These are phyloP conservation scores for Glarea lozoyensis DNA, from an alignment of 495 filamentous ascomycete species.

Conservation along the genomic window DNA sequence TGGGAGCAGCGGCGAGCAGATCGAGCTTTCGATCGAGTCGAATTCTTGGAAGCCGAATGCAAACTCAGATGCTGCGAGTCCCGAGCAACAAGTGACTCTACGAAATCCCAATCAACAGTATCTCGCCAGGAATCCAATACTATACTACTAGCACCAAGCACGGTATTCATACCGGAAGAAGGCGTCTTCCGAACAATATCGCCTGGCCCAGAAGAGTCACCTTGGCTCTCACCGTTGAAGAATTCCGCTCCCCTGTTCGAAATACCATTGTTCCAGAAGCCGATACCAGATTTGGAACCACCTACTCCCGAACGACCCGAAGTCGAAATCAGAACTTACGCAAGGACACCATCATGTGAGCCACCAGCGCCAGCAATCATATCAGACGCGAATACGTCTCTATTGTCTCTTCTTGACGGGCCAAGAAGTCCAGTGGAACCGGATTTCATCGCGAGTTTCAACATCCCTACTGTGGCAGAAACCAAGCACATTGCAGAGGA, in stretches of 20 bases:
- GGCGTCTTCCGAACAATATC: constrained; percentile 41
- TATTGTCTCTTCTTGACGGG: constrained; percentile 46
- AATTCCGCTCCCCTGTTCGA: not conserved
- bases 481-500: constrained; percentile 3
- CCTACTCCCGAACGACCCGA: not conserved
- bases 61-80: constrained; percentile 63
- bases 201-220: constrained; percentile 14
- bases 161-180: constrained; percentile 38
- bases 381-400: constrained; percentile 34
- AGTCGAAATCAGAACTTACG: constrained; percentile 15
- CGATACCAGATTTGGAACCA: not conserved
- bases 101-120: not conserved
- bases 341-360: constrained; percentile 42
- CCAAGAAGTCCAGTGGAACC: constrained; percentile 33
- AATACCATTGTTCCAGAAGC: not conserved
- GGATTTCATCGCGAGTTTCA: too few species aligned
- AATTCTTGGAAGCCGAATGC: constrained; percentile 81
- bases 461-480: too few species aligned
- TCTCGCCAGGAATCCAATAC: not conserved
- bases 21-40: constrained; percentile 60
- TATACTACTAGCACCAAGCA: constrained; percentile 1
- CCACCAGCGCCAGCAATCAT: constrained; percentile 38
- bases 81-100: constrained; percentile 8
- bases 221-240: constrained; percentile 19
- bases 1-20: constrained; percentile 57